These are phyloP conservation scores for Talaromyces stipitatus DNA, from an alignment of 495 filamentous ascomycete species.

Conservation along the genomic window DNA sequence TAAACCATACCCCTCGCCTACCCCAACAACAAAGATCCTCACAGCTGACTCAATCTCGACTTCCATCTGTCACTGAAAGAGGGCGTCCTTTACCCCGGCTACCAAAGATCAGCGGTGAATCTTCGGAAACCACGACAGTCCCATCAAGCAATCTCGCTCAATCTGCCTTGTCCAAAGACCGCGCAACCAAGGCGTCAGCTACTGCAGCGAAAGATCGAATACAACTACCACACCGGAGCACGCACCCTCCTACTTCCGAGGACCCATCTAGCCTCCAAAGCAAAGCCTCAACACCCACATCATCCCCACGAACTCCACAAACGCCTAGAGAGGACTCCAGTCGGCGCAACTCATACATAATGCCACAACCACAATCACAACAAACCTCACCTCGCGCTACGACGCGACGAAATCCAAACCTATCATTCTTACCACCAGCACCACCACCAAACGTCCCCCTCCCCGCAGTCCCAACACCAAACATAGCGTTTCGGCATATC, in stretches of 20 bases:
- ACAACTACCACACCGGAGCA: background rate
- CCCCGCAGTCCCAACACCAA: slow-evolving; percentile 2
- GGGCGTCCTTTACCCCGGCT: background rate
- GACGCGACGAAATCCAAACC: slow-evolving; percentile 3
- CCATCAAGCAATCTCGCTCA: background rate
- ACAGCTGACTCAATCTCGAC: background rate
- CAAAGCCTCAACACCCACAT: background rate
- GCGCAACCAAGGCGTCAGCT: background rate
- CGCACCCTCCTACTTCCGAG: background rate
- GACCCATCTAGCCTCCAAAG: background rate
- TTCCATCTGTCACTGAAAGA: background rate
- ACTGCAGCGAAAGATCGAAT: background rate
- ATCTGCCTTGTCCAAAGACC: background rate
- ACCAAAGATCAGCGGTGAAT: background rate
- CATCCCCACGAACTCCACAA: background rate
- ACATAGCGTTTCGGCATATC: background rate
- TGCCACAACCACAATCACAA: background rate
- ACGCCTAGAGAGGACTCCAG: background rate
- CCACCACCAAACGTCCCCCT: slow-evolving; percentile 5
- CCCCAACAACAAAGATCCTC: background rate
- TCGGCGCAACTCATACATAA: background rate
- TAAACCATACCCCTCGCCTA: background rate
- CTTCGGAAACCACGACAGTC: background rate
- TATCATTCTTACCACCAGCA: slow-evolving; percentile 2
- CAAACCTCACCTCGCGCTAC: slow-evolving; percentile 5